Base-by-base conservation (phyloP, 805 yeast species). In the Ogataea haglerorum region DNA sequence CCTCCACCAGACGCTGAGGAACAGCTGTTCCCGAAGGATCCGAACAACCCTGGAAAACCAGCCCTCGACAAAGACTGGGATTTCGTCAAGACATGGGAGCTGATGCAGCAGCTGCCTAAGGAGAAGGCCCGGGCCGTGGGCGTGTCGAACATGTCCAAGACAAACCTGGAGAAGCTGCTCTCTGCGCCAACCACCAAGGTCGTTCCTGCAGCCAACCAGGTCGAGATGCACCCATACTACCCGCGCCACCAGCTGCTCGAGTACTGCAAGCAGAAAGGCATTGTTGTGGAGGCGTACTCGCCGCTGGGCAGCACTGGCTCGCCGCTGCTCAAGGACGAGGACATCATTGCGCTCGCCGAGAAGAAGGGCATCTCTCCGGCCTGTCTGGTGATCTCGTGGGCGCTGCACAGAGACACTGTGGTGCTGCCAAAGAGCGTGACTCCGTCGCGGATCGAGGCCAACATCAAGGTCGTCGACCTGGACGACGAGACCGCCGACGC, bases 231-330 rank as follows among this genome's bases (percentile, higher is more conserved):
- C 32, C 46, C 45, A 18, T 34, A 31, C 46, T 36, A 43, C 26
- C 40, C 39, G 13, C 90, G 85, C 60, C 65, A 61, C 7, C 78
- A 79, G 48, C 67, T 85, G 49, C 54, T 73, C 31, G 70, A 74
- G 25, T 82, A 57, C 61, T 70, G 79, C 60, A 64, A 69, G 40
- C 56, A 62, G 24, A 68, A 83, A 46, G 76, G 70, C 45, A 80
- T 82, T 45, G 58, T 68, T 24, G 60, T 82, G 40, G 82, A 82
- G 59, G 95, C 95, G 8, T 87, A 85, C 64, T 80, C 87, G 22
- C 93, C 95, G 18, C 68, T 86, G 51, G 91, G 89, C 7, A 72
- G 82, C 22, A 62, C 67, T 6, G 74, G 70, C 42, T 72, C 81
- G 8, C 81, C 84, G 10, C 49, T 78, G 12, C 60, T 77, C 43